These are phyloP conservation scores for Pythium chondricola DNA, from an alignment of 352 stramenopile species.

Conservation along the genomic window DNA sequence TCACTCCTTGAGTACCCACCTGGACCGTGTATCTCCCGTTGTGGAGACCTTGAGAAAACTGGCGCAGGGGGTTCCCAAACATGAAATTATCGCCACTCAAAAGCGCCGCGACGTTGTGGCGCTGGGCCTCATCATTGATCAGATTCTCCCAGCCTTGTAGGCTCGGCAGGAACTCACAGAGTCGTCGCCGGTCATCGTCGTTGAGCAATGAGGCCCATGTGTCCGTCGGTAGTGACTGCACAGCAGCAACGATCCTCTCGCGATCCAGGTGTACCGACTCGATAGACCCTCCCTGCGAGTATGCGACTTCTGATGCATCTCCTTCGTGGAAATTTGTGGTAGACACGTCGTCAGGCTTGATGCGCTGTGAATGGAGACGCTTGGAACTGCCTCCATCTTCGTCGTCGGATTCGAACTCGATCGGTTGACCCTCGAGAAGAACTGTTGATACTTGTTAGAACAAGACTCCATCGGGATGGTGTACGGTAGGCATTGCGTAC, in stretches of 20 bases:
- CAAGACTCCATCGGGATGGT: no score
- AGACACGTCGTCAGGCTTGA: no score
- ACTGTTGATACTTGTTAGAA: no score
- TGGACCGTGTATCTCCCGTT: not conserved
- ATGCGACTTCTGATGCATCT: conserved; percentile 1
- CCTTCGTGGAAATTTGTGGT: no score
- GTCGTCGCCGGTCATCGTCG: not conserved
- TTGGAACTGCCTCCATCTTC: not conserved
- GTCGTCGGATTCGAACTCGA: conserved; percentile 15
- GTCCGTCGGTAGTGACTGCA: conserved; percentile 4
- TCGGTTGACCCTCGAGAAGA: conserved; percentile 2
- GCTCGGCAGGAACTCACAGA: not conserved
- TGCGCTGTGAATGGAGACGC: not conserved
- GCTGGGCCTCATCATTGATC: conserved; percentile 7
- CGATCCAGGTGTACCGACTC: conserved; percentile 3
- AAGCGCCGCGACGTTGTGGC: conserved; percentile 3
- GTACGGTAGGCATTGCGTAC: no score
- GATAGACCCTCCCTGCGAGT: not conserved
- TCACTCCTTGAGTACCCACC: conserved; percentile 1
- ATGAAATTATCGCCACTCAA: conserved; percentile 10
- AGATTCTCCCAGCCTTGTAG: conserved; percentile 7
- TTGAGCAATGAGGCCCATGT: conserved; percentile 13
- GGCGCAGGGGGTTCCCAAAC: conserved; percentile 11
- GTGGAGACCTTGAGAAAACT: not conserved
- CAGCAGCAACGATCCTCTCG: not conserved